Percentiles rank a stretch among this genome's conserved stretches.
These are phyloP conservation scores for Cyclostephanos invisitatus DNA, from an alignment of 108 stramenopile species.

Conservation along the genomic window DNA sequence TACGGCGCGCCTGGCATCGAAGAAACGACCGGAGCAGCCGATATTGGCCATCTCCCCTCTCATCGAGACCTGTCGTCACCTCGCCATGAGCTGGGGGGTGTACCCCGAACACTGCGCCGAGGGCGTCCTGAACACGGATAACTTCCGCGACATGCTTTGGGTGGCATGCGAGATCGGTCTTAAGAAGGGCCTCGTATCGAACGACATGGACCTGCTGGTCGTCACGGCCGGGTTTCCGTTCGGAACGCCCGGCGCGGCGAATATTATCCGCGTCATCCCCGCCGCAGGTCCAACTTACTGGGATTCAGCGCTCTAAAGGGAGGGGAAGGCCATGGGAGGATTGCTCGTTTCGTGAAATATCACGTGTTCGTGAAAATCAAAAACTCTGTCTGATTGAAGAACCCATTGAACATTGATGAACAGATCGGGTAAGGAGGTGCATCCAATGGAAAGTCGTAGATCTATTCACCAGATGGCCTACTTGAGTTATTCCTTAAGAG, in stretches of 20 bases:
- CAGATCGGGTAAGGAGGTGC: no score
- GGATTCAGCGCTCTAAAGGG: conserved; percentile 33
- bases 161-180: conserved; percentile 81
- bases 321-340: no score
- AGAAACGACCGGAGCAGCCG: conserved; percentile 87
- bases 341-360: no score
- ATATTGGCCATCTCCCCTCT: conserved; percentile 91
- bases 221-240: conserved; percentile 94
- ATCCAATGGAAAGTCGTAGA: no score
- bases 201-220: conserved; percentile 89
- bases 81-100: conserved; percentile 93
- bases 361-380: no score
- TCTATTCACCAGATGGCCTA: no score
- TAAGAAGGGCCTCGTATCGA: conserved; percentile 84
- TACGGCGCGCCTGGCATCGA: conserved; percentile 84
- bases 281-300: conserved; percentile 39
- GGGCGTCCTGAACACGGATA: conserved; percentile 70
- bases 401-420: no score
- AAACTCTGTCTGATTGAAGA: no score
- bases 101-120: conserved; percentile 72
- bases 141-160: conserved; percentile 74
- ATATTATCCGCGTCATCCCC: conserved; percentile 37
- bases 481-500: no score
- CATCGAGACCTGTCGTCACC: conserved; percentile 86
- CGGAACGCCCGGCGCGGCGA: conserved; percentile 73